Evolutionary conservation across 768 basidiomycete genomes (phyloP).

Genomic region (Hysterangium stoloniferum): DNA sequence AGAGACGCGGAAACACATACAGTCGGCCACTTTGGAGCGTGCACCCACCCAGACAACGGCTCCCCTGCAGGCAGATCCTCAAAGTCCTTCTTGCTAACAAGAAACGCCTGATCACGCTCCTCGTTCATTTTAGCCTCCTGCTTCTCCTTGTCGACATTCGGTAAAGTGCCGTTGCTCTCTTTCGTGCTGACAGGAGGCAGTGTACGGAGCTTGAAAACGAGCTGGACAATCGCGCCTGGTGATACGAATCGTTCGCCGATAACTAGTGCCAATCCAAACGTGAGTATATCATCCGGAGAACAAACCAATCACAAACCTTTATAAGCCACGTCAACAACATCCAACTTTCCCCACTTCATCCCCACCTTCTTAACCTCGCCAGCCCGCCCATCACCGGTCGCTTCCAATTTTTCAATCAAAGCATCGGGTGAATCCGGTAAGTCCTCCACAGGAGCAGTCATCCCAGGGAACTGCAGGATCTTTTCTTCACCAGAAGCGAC

Average conservation of each 20-base stretch:
- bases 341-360: constrained; percentile 63
- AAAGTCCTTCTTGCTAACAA: constrained; percentile 50
- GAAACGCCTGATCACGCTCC: constrained; percentile 63
- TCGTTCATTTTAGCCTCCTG: constrained; percentile 39
- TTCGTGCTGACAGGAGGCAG: constrained; percentile 39
- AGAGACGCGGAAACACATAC: constrained; percentile 36
- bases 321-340: constrained; percentile 78
- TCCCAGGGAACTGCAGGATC: constrained; percentile 74
- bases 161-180: constrained; percentile 17
- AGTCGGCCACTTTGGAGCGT: constrained; percentile 89
- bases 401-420: constrained; percentile 41
- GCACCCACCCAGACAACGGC: constrained; percentile 52
- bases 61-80: constrained; percentile 47
- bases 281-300: not conserved
- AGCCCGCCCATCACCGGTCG: constrained; percentile 41
- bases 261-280: constrained; percentile 38
- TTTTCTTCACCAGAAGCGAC: constrained; percentile 47
- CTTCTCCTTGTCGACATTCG: constrained; percentile 41
- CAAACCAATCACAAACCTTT: constrained; percentile 46
- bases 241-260: constrained; percentile 85
- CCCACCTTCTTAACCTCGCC: constrained; percentile 56
- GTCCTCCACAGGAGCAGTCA: constrained; percentile 45
- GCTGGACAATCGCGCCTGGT: constrained; percentile 80
- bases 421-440: constrained; percentile 32
- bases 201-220: constrained; percentile 77